Base-by-base conservation (phyloP, 1,284 basidiomycete genomes). In the Cutaneotrichosporon sp. region DNA sequence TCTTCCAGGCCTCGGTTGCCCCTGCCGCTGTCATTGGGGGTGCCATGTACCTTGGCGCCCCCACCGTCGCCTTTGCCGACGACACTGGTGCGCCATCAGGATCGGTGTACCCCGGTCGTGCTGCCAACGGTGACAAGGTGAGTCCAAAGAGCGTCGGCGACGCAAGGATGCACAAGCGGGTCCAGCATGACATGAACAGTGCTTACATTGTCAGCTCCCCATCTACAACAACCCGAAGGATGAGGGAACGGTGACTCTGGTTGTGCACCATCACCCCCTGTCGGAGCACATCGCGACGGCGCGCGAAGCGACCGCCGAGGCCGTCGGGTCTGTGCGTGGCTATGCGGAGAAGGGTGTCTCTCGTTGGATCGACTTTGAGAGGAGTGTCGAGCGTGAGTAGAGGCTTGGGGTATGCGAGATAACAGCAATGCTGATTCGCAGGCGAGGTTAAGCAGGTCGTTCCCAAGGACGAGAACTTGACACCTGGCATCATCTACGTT, bases 401-500 rank as follows among this genome's bases (percentile, higher is more conserved):
- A 8, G 18, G n/a, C 43, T 17, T 9, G 7, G 15, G 4, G 15
- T 30, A n/a, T n/a, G n/a, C 10, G 26, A 30, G 26, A 5, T 30
- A 5, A n/a, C n/a, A n/a, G n/a, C n/a, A n/a, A 4, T 39, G 22
- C 51, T 58, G 14, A 53, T 33, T 3, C 18, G 3, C 58, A 92
- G 90, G 78, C 56, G 84, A 88, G 56, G 78, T 94, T 42, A 92
- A 91, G 73, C 81, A 85, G 5, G 81, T 96, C 63, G 76, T 88
- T 21, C 83, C 88, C 1, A 80, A 83, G 1, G 79, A 86, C 48
- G 92, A 97, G 76, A 78, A 84, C 1, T 80, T 96, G 36, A 91
- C 85, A 7, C 92, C 92, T 1, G 88, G 87, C 17, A 69, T 87
- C 12, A 84, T 93, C 55, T 93, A 92, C 76, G 85, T 90, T 51